A percentile compares a stretch with the other conserved stretches of the same genome.
phyloP scores from a whole-genome alignment of 805 yeast species.

The Barnettozyma pratensis region DNA sequence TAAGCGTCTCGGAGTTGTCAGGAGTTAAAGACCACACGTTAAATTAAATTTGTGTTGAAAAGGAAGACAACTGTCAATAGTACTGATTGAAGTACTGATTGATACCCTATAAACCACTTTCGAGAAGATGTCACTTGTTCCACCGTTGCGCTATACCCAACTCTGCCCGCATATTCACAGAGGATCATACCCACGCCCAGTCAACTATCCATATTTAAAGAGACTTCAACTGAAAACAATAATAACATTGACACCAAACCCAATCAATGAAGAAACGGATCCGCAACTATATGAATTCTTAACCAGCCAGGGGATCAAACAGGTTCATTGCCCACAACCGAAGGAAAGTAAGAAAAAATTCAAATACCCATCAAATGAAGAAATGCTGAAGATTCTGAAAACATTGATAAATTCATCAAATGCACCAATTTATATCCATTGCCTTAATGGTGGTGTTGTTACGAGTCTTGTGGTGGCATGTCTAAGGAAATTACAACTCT shows the following conservation, averaged over 20 bases:
- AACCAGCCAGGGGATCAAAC: slow-evolving; percentile 42
- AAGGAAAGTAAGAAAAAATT: slow-evolving; percentile 35
- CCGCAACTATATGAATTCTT: slow-evolving; percentile 49
- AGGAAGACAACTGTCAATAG: background rate
- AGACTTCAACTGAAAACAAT: slow-evolving; percentile 66
- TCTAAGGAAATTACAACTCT: slow-evolving; percentile 70
- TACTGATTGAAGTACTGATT: background rate
- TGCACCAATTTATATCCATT: slow-evolving; percentile 78
- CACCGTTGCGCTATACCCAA: slow-evolving; percentile 74
- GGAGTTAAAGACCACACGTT: too few relatives aligned
- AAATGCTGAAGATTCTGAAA: slow-evolving; percentile 53
- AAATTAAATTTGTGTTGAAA: too few relatives aligned
- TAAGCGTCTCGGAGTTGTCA: too few relatives aligned
- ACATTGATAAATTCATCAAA: slow-evolving; percentile 51
- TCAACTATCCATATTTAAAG: slow-evolving; percentile 63
- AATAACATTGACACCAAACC: slow-evolving; percentile 74
- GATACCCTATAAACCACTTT: background rate
- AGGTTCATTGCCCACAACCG: slow-evolving; percentile 65
- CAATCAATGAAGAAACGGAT: slow-evolving; percentile 53
- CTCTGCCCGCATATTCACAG: slow-evolving; percentile 66
- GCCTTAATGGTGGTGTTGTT: slow-evolving; percentile 85
- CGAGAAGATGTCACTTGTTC: slow-evolving; percentile 34
- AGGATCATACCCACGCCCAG: slow-evolving; percentile 82
- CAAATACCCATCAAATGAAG: slow-evolving; percentile 11
- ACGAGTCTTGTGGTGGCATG: slow-evolving; percentile 85